Conservation (phyloP, 2,329 filamentous ascomycete species). For the Fusarium sp. region DNA sequence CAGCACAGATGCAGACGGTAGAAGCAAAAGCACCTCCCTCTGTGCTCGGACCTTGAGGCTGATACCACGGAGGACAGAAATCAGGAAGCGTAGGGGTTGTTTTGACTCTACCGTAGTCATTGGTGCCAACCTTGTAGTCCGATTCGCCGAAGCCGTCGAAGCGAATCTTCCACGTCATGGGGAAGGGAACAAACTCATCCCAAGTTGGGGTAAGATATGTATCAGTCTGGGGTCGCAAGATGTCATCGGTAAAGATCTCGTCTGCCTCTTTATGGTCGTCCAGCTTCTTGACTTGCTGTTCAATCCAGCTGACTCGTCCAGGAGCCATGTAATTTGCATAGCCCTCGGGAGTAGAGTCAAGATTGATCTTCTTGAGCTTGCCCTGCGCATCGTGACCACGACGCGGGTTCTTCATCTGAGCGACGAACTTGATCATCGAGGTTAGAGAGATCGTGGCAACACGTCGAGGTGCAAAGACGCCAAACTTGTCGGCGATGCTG, state of each 20-base stretch:
- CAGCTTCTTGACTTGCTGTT: neutral
- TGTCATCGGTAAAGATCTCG: neutral
- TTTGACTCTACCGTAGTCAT: neutral
- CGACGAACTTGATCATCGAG: conserved; percentile 36
- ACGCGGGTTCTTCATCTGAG: conserved; percentile 35
- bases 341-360: conserved; percentile 22
- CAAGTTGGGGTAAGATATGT: neutral
- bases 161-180: conserved; percentile 10
- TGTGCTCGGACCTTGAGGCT: neutral
- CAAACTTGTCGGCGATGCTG: neutral
- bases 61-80: conserved; percentile 2
- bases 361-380: conserved; percentile 23
- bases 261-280: neutral
- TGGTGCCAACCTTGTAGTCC: neutral
- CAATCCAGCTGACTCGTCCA: neutral
- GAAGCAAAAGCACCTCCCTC: neutral
- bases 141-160: neutral
- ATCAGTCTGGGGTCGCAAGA: neutral
- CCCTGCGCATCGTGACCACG: conserved; percentile 38
- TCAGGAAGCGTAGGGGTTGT: neutral
- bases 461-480: neutral
- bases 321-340: conserved; percentile 39
- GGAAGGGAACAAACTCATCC: conserved; percentile 9
- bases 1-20: neutral
- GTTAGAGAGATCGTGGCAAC: neutral